These are phyloP conservation scores for Pachysandra terminalis DNA, from an alignment of 164 flowering plant species.

Conservation along the genomic window DNA sequence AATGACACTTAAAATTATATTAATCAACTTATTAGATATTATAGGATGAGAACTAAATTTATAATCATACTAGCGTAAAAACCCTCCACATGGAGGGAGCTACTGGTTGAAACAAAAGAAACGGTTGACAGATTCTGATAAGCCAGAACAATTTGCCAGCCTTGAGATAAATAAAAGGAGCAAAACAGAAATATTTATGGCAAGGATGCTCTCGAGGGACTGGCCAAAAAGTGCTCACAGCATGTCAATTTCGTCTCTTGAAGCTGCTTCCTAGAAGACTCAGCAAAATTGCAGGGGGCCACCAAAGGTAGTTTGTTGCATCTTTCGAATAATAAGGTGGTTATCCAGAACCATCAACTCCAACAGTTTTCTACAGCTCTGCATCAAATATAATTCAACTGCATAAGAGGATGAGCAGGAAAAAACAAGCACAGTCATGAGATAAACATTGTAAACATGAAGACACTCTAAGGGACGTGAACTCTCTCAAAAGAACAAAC, in stretches of 20 bases:
- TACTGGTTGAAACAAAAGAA: no score
- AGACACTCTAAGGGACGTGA: no score
- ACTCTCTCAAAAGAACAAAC: no score
- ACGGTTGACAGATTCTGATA: not conserved
- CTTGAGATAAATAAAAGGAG: not conserved
- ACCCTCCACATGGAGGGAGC: no score
- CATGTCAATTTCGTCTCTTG: slow-evolving; percentile 32
- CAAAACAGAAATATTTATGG: slow-evolving; percentile 27
- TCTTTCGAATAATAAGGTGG: slow-evolving; percentile 61
- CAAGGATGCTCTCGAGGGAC: slow-evolving; percentile 56
- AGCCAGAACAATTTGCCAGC: not conserved
- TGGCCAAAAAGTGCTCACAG: slow-evolving; percentile 75
- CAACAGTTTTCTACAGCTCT: slow-evolving; percentile 79
- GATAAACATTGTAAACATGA: no score
- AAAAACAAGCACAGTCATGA: not conserved
- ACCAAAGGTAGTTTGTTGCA: slow-evolving; percentile 48
- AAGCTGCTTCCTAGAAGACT: slow-evolving; percentile 33
- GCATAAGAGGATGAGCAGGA: not conserved
- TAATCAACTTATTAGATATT: no score
- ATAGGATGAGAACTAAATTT: no score
- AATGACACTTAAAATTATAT: no score
- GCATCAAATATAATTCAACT: slow-evolving; percentile 10
- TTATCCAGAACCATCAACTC: slow-evolving; percentile 77
- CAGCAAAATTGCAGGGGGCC: slow-evolving; percentile 48
- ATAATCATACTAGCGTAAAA: no score